These are phyloP conservation scores for Yamadazyma atmosphaerica DNA, from an alignment of 1,139 yeast genomes.

Conservation along the genomic window DNA sequence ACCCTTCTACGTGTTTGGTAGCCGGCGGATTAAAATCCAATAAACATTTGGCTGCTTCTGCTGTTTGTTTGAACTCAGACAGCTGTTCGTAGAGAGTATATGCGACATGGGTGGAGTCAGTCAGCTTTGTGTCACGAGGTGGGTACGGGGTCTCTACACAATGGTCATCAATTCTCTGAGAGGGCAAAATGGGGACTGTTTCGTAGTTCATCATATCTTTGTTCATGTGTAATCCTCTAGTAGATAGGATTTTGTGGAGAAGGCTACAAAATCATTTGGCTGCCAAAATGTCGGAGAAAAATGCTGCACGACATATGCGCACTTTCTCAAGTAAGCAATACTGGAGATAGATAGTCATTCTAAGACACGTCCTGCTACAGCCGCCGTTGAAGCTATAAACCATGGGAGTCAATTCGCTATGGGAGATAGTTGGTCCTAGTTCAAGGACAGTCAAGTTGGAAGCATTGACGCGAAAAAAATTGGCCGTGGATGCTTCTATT, in stretches of 20 bases:
- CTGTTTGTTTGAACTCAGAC: neutral
- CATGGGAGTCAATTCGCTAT: conserved; percentile 97
- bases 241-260: neutral
- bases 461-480: conserved; percentile 67
- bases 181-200: neutral
- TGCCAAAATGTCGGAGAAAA: neutral
- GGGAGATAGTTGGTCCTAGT: conserved; percentile 90
- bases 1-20: neutral
- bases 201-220: neutral
- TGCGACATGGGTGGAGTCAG: neutral
- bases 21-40: neutral
- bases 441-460: conserved; percentile 91
- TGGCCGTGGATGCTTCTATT: conserved; percentile 97
- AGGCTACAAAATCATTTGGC: neutral
- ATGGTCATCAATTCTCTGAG: too few relatives aligned
- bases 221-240: neutral
- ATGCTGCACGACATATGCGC: neutral
- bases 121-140: too few relatives aligned
- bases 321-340: neutral
- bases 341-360: too few relatives aligned
- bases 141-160: too few relatives aligned
- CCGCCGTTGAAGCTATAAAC: too few relatives aligned
- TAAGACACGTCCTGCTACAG: too few relatives aligned
- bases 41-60: neutral
- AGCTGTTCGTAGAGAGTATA: neutral